Evolutionary conservation across 2,329 filamentous ascomycete genomes (phyloP).

Genomic region (Neofusicoccum ribis): DNA sequence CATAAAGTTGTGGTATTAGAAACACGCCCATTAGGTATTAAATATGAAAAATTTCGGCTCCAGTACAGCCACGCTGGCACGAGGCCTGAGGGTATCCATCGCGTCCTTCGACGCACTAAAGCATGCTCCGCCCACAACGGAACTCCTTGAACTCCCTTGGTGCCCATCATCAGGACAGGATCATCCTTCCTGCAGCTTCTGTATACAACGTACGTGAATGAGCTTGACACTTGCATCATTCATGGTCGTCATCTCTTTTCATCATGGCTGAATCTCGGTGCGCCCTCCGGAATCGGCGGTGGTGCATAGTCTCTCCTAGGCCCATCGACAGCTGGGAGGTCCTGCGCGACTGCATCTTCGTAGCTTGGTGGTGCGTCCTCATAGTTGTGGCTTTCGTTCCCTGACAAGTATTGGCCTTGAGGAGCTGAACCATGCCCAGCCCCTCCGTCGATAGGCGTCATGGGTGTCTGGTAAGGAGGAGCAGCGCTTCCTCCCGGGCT

Average conservation of each 20-base stretch:
- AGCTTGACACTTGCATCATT: not conserved
- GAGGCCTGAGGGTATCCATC: not conserved
- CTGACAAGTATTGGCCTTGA: constrained; percentile 23
- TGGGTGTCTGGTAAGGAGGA: constrained; percentile 9
- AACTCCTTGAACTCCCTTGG: not conserved
- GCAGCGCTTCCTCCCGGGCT: not conserved
- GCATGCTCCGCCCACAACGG: not conserved
- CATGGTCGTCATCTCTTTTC: constrained; percentile 29
- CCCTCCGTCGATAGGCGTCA: constrained; percentile 2
- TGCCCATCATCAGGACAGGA: not conserved
- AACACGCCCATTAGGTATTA: not conserved
- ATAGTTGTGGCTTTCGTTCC: constrained; percentile 23
- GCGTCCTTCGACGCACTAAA: not conserved
- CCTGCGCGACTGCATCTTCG: constrained; percentile 85
- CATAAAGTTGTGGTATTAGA: not conserved
- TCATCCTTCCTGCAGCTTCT: not conserved
- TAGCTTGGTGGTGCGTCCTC: constrained; percentile 93
- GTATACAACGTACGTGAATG: not conserved
- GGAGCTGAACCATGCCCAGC: constrained; percentile 24
- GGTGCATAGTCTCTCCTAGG: constrained; percentile 65
- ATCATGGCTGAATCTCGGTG: constrained; percentile 34
- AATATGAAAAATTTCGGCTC: not conserved
- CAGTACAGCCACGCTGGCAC: not conserved
- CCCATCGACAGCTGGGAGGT: constrained; percentile 71
- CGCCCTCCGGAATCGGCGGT: constrained; percentile 40